phyloP scores from a whole-genome alignment of 2,329 filamentous ascomycete genomes.

The Microascus cirrosus region DNA sequence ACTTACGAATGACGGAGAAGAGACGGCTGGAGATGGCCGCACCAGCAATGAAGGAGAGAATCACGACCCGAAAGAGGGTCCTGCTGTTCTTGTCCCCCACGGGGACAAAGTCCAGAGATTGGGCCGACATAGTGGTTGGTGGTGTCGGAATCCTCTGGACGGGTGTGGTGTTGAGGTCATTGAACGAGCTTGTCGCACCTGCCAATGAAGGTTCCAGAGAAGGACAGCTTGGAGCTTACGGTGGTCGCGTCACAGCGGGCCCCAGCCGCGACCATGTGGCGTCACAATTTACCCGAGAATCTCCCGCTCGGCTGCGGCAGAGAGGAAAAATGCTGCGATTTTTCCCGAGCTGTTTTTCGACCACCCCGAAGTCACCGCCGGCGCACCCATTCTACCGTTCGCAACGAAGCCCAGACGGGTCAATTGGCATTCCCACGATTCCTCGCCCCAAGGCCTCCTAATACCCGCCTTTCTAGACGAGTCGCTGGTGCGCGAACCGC shows the following conservation, averaged over 20 bases:
- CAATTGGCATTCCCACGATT: conserved; percentile 3
- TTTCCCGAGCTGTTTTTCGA: conserved; percentile 7
- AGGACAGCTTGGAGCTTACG: conserved; percentile 35
- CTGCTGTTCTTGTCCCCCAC: conserved; percentile 73
- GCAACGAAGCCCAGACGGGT: conserved; percentile 3
- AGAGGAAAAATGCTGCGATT: conserved; percentile 1
- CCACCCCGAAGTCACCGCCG: background rate
- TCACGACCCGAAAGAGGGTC: conserved; percentile 77
- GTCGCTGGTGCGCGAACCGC: background rate
- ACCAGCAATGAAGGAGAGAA: conserved; percentile 81
- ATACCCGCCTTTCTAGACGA: background rate
- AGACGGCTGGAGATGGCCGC: conserved; percentile 87
- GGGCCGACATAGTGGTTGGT: conserved; percentile 30
- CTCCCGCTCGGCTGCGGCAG: conserved; percentile 1
- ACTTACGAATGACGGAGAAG: conserved; percentile 95
- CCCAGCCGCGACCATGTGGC: background rate
- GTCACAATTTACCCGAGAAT: background rate
- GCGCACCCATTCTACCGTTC: background rate
- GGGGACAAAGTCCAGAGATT: conserved; percentile 47
- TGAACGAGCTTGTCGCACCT: conserved; percentile 9
- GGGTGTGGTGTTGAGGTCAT: conserved; percentile 17
- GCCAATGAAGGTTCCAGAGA: conserved; percentile 12
- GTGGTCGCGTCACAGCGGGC: conserved; percentile 1
- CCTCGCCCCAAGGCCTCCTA: background rate
- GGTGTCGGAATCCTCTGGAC: conserved; percentile 5